A percentile compares a stretch with the other conserved stretches of the same genome.
Evolutionary conservation across 2,329 filamentous ascomycete genomes (phyloP).

Genomic region (Botrytis sinoallii): DNA sequence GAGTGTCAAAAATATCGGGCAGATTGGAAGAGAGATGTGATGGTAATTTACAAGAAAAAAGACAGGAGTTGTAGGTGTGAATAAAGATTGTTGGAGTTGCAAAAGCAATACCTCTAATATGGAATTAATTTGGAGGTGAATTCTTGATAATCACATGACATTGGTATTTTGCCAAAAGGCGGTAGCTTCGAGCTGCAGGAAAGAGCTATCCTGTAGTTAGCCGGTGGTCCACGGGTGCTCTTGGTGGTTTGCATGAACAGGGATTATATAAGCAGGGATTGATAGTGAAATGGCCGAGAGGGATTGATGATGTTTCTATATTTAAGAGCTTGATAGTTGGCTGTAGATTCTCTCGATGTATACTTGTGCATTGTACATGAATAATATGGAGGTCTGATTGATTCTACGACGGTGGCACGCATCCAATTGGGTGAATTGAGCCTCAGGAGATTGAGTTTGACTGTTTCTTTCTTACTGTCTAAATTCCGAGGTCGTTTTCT

Average conservation of each 20-base stretch:
- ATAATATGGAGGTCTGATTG: neutral
- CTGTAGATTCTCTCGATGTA: neutral
- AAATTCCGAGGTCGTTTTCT: neutral
- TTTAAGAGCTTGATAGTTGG: neutral
- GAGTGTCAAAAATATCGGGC: neutral
- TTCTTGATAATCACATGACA: conserved; percentile 8
- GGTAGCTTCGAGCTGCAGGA: conserved; percentile 2
- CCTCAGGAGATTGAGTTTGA: neutral
- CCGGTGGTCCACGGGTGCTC: neutral
- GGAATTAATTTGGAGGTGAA: neutral
- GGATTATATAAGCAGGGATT: conserved; percentile 8
- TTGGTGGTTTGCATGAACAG: neutral
- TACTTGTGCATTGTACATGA: too few species aligned
- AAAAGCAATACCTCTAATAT: neutral
- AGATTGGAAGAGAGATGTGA: too few species aligned
- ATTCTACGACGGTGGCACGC: neutral
- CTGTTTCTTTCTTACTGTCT: neutral
- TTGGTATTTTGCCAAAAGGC: neutral
- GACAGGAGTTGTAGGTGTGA: neutral
- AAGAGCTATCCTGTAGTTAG: neutral
- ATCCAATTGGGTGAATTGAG: neutral
- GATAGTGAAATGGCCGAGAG: neutral
- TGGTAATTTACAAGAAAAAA: neutral
- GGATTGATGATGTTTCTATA: neutral
- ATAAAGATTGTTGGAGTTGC: neutral